Conservation (phyloP, 2,329 filamentous ascomycete genomes). For the Colletotrichum horii region DNA sequence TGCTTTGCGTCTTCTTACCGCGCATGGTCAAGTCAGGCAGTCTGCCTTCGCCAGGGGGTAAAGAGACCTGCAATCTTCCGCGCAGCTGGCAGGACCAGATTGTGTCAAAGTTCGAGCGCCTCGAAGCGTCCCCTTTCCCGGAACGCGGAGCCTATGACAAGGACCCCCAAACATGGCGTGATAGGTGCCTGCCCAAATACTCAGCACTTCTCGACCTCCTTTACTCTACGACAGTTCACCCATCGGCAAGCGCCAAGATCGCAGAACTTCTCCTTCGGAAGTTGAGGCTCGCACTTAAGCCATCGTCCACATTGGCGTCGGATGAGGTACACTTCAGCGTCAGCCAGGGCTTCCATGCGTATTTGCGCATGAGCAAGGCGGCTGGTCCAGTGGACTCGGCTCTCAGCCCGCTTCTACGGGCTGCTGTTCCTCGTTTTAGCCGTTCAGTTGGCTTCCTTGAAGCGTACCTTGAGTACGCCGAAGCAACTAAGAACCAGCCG, state of each 20-base stretch:
- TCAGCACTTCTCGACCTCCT: slow-evolving; percentile 70
- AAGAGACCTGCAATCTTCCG: slow-evolving; percentile 61
- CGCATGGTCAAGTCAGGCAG: slow-evolving; percentile 63
- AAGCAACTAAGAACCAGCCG: slow-evolving; percentile 29
- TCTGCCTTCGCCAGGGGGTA: slow-evolving; percentile 57
- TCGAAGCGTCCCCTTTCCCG: slow-evolving; percentile 69
- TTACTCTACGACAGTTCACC: slow-evolving; percentile 65
- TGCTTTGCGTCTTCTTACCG: slow-evolving; percentile 72
- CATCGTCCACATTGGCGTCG: slow-evolving; percentile 62
- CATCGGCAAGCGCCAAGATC: slow-evolving; percentile 70
- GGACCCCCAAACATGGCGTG: slow-evolving; percentile 65
- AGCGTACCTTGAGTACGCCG: slow-evolving; percentile 63
- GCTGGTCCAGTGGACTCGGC: slow-evolving; percentile 62
- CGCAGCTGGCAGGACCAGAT: slow-evolving; percentile 78
- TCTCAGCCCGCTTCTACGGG: slow-evolving; percentile 70
- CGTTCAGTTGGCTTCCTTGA: slow-evolving; percentile 70
- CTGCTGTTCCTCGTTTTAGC: slow-evolving; percentile 70
- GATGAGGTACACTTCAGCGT: slow-evolving; percentile 75
- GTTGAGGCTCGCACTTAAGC: slow-evolving; percentile 67
- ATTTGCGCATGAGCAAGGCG: slow-evolving; percentile 68
- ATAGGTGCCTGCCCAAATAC: slow-evolving; percentile 70
- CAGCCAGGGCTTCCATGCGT: slow-evolving; percentile 76
- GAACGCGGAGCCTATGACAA: slow-evolving; percentile 68
- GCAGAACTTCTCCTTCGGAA: slow-evolving; percentile 70
- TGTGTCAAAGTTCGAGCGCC: slow-evolving; percentile 68